Evolutionary conservation across 2,329 filamentous ascomycete species (phyloP).

Genomic region (Diaporthe helianthi): DNA sequence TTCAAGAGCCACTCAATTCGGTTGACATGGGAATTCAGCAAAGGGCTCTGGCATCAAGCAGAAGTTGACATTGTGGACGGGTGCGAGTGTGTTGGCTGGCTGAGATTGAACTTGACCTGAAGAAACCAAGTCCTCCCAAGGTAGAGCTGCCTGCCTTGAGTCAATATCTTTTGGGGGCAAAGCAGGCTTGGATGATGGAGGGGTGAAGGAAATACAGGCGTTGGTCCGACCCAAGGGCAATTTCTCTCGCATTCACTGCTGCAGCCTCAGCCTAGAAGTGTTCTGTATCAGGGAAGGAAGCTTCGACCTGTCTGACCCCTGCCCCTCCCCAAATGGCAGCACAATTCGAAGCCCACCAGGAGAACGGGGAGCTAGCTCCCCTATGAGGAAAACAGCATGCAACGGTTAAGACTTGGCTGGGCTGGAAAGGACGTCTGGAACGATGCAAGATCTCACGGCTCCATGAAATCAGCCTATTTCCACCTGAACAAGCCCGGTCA

Average conservation of each 20-base stretch:
- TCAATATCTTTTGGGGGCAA: neutral
- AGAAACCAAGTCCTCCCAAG: neutral
- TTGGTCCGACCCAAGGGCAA: neutral
- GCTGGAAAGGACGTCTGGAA: neutral
- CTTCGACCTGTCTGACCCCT: neutral
- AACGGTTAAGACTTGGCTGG: neutral
- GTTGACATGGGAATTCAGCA: neutral
- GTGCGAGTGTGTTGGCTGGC: neutral
- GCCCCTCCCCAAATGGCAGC: neutral
- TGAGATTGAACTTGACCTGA: neutral
- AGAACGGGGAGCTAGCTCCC: neutral
- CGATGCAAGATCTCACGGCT: neutral
- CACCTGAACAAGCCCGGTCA: neutral
- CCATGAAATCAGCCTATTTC: neutral
- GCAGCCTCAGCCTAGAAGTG: neutral
- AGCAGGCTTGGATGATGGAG: neutral
- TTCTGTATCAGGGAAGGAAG: neutral
- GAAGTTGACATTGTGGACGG: neutral
- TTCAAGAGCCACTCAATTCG: neutral
- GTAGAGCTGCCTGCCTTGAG: neutral
- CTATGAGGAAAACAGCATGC: neutral
- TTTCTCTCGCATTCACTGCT: neutral
- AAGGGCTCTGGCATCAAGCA: neutral
- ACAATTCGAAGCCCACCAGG: neutral
- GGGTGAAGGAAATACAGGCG: neutral